Evolutionary conservation across 2,329 filamentous ascomycete species (phyloP).

Genomic region (Thielaviopsis ethacetica): DNA sequence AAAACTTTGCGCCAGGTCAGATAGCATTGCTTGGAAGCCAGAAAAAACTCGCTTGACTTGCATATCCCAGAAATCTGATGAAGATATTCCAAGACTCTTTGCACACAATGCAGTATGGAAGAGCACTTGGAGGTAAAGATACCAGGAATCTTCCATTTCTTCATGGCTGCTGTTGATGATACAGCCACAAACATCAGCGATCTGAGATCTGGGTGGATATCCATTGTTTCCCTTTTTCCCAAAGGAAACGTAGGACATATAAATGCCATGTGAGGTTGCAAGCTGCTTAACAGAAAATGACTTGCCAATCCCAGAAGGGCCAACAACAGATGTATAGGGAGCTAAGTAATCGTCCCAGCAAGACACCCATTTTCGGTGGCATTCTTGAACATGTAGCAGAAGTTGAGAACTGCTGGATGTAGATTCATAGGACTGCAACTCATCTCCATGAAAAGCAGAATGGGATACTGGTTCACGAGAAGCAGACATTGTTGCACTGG

Average conservation of each 20-base stretch:
- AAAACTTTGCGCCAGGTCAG: not conserved
- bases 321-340: not conserved
- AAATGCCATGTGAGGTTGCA: not conserved
- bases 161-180: not conserved
- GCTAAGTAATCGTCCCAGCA: not conserved
- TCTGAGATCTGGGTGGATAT: not conserved
- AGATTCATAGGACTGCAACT: not conserved
- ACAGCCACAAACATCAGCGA: not conserved
- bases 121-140: not conserved
- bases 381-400: not conserved
- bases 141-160: not conserved
- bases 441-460: not conserved
- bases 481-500: not conserved
- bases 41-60: not conserved
- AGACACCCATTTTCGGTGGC: not conserved
- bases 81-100: not conserved
- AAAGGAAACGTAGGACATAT: not conserved
- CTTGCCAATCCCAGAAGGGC: not conserved
- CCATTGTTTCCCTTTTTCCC: not conserved
- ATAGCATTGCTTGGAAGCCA: not conserved
- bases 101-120: not conserved
- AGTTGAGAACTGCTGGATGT: not conserved
- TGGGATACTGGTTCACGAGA: too few species aligned
- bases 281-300: not conserved
- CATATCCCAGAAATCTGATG: not conserved